Percentiles rank a stretch among this genome's conserved stretches.
phyloP scores from a whole-genome alignment of 1,284 basidiomycete genomes.

The Polyporus tsugae region DNA sequence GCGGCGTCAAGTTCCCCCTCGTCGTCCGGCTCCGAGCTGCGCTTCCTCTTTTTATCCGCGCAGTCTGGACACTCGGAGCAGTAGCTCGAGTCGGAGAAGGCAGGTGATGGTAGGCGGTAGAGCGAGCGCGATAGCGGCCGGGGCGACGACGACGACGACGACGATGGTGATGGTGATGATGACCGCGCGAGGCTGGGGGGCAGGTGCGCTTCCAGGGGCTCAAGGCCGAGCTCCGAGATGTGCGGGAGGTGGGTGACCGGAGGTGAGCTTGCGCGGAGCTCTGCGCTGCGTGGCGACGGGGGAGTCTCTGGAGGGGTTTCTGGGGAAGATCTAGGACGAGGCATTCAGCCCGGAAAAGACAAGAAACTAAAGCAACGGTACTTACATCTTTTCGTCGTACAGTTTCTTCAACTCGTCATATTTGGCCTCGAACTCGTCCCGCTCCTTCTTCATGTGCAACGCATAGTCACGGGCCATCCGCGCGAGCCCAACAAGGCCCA shows the following conservation, averaged over 20 bases:
- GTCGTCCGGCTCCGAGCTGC: conserved; percentile 24
- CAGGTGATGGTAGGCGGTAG: conserved; percentile 38
- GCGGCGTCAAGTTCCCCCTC: conserved; percentile 5
- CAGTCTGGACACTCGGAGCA: conserved; percentile 44
- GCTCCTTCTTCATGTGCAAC: conserved; percentile 54
- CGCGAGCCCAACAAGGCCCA: conserved; percentile 59
- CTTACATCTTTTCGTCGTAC: conserved; percentile 37
- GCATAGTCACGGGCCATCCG: conserved; percentile 57
- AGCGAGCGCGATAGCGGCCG: conserved; percentile 30
- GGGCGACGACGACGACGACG: neutral
- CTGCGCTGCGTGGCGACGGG: conserved; percentile 24
- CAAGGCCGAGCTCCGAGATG: conserved; percentile 21
- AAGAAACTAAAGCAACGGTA: neutral
- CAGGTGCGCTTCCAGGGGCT: conserved; percentile 25
- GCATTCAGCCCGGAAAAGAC: neutral
- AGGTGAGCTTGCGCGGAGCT: conserved; percentile 26
- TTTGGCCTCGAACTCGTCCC: conserved; percentile 49
- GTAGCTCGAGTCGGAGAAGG: conserved; percentile 39
- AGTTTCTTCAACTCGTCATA: conserved; percentile 44
- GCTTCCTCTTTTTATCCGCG: conserved; percentile 35
- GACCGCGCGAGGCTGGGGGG: conserved; percentile 24
- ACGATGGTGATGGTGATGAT: neutral
- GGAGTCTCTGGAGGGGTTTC: conserved; percentile 24
- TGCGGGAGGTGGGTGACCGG: conserved; percentile 22
- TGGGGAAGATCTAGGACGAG: conserved; percentile 10